Percentiles rank a stretch among this genome's conserved stretches.
Evolutionary conservation across 2,329 filamentous ascomycete genomes (phyloP).

Genomic region (Ophiostoma angusticollis): DNA sequence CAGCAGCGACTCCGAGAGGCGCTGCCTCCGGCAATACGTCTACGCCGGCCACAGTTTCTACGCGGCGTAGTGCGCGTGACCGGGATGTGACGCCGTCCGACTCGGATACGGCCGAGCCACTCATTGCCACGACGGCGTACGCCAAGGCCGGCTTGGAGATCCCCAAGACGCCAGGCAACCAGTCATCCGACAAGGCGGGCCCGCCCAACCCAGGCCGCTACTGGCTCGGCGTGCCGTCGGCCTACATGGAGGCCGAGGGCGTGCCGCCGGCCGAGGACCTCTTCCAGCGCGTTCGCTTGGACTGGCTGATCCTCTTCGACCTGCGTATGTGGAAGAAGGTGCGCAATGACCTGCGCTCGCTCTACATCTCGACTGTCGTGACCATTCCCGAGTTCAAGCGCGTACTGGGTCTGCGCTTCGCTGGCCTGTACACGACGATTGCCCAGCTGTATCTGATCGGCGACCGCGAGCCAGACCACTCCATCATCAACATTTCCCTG

Average conservation of each 20-base stretch:
- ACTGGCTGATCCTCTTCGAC: slow-evolving; percentile 92
- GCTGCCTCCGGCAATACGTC: not conserved
- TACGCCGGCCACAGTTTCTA: not conserved
- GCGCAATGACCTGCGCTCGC: slow-evolving; percentile 74
- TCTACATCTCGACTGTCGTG: slow-evolving; percentile 94
- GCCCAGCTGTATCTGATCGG: slow-evolving; percentile 93
- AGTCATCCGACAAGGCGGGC: slow-evolving; percentile 26
- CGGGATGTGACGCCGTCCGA: slow-evolving; percentile 57
- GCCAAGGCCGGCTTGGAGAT: slow-evolving; percentile 57
- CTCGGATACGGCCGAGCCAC: slow-evolving; percentile 56
- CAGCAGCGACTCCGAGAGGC: not conserved
- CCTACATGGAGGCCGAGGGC: slow-evolving; percentile 49
- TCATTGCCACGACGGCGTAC: slow-evolving; percentile 49
- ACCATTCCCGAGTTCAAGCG: slow-evolving; percentile 94
- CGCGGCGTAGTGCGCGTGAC: slow-evolving; percentile 24
- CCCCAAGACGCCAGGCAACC: slow-evolving; percentile 64
- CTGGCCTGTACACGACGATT: slow-evolving; percentile 83
- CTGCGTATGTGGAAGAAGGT: slow-evolving; percentile 94
- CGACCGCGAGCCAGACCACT: slow-evolving; percentile 92
- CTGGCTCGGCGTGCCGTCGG: slow-evolving; percentile 71
- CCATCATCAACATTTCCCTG: slow-evolving; percentile 92
- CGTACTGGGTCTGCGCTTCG: slow-evolving; percentile 82
- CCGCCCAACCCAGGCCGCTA: slow-evolving; percentile 60
- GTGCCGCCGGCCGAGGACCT: slow-evolving; percentile 71
- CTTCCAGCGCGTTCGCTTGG: slow-evolving; percentile 75